Percentiles rank a stretch among this genome's conserved stretches.
phyloP scores from a whole-genome alignment of 169 alveolate species.

The Nephromyces sp. region DNA sequence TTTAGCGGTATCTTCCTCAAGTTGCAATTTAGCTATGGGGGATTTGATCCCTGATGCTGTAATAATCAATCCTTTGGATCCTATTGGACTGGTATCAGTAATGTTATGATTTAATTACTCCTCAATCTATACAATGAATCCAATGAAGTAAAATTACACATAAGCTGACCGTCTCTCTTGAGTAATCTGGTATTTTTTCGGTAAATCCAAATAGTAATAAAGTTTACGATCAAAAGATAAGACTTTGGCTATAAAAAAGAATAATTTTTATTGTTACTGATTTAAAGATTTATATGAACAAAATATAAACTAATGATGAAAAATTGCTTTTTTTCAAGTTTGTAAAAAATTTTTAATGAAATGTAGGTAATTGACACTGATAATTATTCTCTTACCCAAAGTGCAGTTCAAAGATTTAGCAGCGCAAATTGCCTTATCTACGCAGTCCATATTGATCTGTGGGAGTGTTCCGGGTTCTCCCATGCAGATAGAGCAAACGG shows the following conservation, averaged over 20 bases:
- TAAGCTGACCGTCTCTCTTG: conserved; percentile 3
- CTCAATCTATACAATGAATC: neutral
- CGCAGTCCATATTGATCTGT: neutral
- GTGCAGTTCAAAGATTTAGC: conserved; percentile 10
- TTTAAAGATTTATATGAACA: too few species aligned
- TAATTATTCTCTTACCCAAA: too few species aligned
- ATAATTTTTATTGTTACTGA: too few species aligned
- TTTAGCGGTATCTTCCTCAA: conserved; percentile 14
- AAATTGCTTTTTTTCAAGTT: too few species aligned
- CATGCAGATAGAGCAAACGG: conserved; percentile 19
- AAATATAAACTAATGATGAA: too few species aligned
- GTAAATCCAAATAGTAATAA: conserved; percentile 22
- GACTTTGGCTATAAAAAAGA: conserved; percentile 17
- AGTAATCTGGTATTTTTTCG: conserved; percentile 24
- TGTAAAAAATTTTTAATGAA: too few species aligned
- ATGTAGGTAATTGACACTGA: too few species aligned
- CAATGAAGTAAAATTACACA: neutral
- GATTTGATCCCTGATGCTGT: neutral
- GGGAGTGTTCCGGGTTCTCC: conserved; percentile 30
- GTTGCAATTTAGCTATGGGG: neutral
- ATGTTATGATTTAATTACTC: neutral
- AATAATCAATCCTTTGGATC: neutral
- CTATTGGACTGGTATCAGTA: neutral
- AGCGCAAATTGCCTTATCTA: conserved; percentile 7
- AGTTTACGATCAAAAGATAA: conserved; percentile 23